Evolutionary conservation across 331 rosid genomes (phyloP).

Genomic region (Quercus tomentella): DNA sequence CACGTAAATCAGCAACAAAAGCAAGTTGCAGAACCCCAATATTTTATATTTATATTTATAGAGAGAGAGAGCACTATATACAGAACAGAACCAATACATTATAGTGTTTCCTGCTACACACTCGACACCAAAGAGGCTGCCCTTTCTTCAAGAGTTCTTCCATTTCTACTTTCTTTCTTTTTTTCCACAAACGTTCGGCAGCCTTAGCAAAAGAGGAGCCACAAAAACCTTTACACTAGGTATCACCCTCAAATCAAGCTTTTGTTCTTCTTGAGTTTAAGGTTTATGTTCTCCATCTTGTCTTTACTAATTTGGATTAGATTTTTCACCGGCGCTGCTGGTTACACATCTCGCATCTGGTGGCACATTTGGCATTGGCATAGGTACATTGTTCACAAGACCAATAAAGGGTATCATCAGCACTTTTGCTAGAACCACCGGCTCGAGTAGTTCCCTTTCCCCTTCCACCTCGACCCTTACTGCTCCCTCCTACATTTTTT

Average conservation of each 20-base stretch:
- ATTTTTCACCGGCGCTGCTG: conserved; percentile 32
- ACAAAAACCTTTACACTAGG: conserved; percentile 2
- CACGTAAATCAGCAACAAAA: conserved; percentile 28
- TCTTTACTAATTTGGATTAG: background rate
- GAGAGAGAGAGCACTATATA: conserved; percentile 20
- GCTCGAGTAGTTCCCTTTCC: conserved; percentile 38
- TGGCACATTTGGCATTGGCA: conserved; percentile 35
- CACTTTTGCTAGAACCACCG: conserved; percentile 19
- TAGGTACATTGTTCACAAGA: conserved; percentile 44
- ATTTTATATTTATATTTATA: background rate
- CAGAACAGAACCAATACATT: conserved; percentile 30
- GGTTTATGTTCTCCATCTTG: background rate
- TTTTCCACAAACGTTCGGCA: conserved; percentile 2
- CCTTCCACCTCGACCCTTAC: conserved; percentile 46
- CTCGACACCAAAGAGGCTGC: conserved; percentile 1
- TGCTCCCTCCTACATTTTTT: conserved; percentile 42
- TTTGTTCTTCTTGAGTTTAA: background rate
- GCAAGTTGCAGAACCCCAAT: conserved; percentile 28
- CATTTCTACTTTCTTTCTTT: background rate
- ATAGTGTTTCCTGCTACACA: conserved; percentile 1
- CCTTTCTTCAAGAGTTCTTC: conserved; percentile 13
- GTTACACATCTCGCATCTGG: conserved; percentile 47
- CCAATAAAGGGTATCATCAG: conserved; percentile 34
- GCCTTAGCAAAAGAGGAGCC: conserved; percentile 25
- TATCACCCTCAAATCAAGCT: conserved; percentile 7